Evolutionary conservation across 1,284 basidiomycete genomes (phyloP).

Genomic region (Puccinia novopanici): DNA sequence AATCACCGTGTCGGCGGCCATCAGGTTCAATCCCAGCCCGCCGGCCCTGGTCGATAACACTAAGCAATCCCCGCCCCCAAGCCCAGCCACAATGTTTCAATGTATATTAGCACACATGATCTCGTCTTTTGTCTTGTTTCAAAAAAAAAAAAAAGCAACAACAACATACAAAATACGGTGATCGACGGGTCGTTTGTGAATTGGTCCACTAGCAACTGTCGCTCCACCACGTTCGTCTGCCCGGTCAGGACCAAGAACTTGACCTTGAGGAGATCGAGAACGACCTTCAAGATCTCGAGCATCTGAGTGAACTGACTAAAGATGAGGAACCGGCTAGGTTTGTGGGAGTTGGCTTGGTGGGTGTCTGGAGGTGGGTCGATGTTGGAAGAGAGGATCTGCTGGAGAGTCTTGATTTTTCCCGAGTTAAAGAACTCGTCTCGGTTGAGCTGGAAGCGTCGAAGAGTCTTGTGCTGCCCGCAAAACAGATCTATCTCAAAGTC

Average conservation of each 20-base stretch:
- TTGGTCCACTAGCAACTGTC: conserved; percentile 65
- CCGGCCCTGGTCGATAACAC: conserved; percentile 60
- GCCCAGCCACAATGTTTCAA: not conserved
- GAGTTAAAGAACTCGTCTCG: conserved; percentile 79
- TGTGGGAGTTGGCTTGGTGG: conserved; percentile 59
- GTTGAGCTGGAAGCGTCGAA: conserved; percentile 74
- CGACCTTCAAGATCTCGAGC: conserved; percentile 55
- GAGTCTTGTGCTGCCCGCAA: conserved; percentile 78
- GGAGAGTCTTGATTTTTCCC: conserved; percentile 79
- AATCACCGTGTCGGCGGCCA: conserved; percentile 53
- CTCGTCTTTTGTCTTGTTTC: no score
- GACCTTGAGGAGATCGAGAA: conserved; percentile 51
- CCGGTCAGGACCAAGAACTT: conserved; percentile 54
- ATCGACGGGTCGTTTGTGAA: conserved; percentile 61
- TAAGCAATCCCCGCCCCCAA: conserved; percentile 76
- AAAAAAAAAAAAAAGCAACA: conserved; percentile 53
- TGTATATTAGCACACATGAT: no score
- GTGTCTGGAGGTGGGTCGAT: conserved; percentile 56
- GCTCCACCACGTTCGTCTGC: conserved; percentile 62
- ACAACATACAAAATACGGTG: conserved; percentile 10
- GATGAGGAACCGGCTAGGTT: conserved; percentile 54
- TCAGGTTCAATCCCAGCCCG: conserved; percentile 58
- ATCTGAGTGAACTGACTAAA: conserved; percentile 64
- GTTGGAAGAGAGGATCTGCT: conserved; percentile 66
- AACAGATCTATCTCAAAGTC: conserved; percentile 87